A percentile compares a stretch with the other conserved stretches of the same genome.
phyloP scores from a whole-genome alignment of 768 basidiomycete genomes.

The Hydnomerulius pinastri region DNA sequence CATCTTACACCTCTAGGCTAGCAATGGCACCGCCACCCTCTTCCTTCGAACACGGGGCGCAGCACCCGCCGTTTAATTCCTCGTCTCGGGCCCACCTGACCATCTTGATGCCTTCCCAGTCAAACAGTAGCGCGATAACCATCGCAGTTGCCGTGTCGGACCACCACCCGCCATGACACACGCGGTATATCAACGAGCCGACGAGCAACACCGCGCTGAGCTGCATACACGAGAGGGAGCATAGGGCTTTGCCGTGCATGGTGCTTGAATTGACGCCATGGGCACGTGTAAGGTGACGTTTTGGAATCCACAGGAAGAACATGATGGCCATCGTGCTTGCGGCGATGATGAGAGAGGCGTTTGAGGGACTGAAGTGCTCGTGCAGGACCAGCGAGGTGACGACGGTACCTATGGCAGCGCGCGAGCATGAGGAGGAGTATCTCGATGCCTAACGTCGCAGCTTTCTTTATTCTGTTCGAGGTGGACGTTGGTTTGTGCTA shows the following conservation, averaged over 20 bases:
- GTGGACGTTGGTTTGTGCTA: too few species aligned
- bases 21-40: too few species aligned
- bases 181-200: slow-evolving; percentile 40
- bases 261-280: slow-evolving; percentile 47
- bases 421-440: slow-evolving; percentile 38
- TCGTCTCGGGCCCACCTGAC: too few species aligned
- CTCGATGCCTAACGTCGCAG: too few species aligned
- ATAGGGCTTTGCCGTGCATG: slow-evolving; percentile 46
- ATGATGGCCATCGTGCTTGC: slow-evolving; percentile 40
- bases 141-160: slow-evolving; percentile 46
- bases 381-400: slow-evolving; percentile 36
- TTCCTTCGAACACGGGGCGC: too few species aligned
- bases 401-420: slow-evolving; percentile 37
- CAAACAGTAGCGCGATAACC: slow-evolving; percentile 41
- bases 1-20: too few species aligned
- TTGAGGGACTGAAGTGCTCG: slow-evolving; percentile 39
- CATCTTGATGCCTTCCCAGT: slow-evolving; percentile 48
- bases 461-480: too few species aligned
- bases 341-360: slow-evolving; percentile 45
- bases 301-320: slow-evolving; percentile 44
- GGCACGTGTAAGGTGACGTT: slow-evolving; percentile 45
- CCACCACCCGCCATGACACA: slow-evolving; percentile 52
- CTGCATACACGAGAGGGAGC: slow-evolving; percentile 45
- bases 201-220: slow-evolving; percentile 45
- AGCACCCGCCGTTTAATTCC: too few species aligned